Percentiles rank a stretch among this genome's conserved stretches.
These are phyloP conservation scores for Helianthus annuus DNA, from an alignment of 129 eudicot species.

Conservation along the genomic window HanXRQr2.0-SUNRISE NC_035443.2:49931313-49931812, in stretches of 20 bases:
- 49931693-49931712: too few species aligned
- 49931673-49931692: too few species aligned
- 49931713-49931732: too few species aligned
- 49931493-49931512: conserved; percentile 70
- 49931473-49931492: conserved; percentile 71
- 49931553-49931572: conserved; percentile 43
- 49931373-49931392: conserved; percentile 87
- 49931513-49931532: conserved; percentile 46
- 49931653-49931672: background rate
- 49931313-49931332: conserved; percentile 41
- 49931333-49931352: conserved; percentile 88
- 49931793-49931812: too few species aligned
- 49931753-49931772: too few species aligned
- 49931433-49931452: background rate
- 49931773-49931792: too few species aligned
- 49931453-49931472: conserved; percentile 13
- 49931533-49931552: conserved; percentile 53
- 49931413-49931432: background rate
- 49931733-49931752: too few species aligned
- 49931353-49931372: conserved; percentile 96
- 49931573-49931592: conserved; percentile 83
- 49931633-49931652: conserved; percentile 8
- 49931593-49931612: conserved; percentile 97
- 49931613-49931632: conserved; percentile 87
- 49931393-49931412: conserved; percentile 56